phyloP scores from a whole-genome alignment of 257 asterid genomes.

The Eustoma russellianum region DNA sequence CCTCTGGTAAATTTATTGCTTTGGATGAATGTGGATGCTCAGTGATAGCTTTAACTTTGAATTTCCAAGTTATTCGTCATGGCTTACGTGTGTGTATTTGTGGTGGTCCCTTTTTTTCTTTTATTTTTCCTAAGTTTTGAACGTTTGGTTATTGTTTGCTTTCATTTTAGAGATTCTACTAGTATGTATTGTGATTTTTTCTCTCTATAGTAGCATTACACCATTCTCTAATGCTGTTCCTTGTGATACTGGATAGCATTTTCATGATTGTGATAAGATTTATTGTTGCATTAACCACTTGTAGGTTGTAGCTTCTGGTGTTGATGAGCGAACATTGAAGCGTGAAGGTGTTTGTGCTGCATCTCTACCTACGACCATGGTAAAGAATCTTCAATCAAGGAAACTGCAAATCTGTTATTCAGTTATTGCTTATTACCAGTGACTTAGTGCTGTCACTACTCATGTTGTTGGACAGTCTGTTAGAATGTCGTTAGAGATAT shows the following conservation, averaged over 20 bases:
- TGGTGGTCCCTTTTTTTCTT: too few relatives aligned
- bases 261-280: neutral
- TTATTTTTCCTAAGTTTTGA: too few relatives aligned
- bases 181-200: too few relatives aligned
- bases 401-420: neutral
- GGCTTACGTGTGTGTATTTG: too few relatives aligned
- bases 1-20: constrained; percentile 57
- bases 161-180: neutral
- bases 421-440: neutral
- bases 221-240: too few relatives aligned
- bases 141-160: neutral
- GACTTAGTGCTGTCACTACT: neutral
- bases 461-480: constrained; percentile 1
- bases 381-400: constrained; percentile 8
- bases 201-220: too few relatives aligned
- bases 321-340: constrained; percentile 90
- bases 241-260: too few relatives aligned
- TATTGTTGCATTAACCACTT: constrained; percentile 7
- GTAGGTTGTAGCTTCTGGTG: constrained; percentile 96
- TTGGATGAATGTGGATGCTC: neutral
- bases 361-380: constrained; percentile 98
- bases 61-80: neutral
- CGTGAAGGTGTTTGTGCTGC: constrained; percentile 99
- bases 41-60: neutral
- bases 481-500: neutral